These are phyloP conservation scores for Pseudogymnoascus sp. DNA, from an alignment of 2,329 filamentous ascomycete species.

Conservation along the genomic window DNA sequence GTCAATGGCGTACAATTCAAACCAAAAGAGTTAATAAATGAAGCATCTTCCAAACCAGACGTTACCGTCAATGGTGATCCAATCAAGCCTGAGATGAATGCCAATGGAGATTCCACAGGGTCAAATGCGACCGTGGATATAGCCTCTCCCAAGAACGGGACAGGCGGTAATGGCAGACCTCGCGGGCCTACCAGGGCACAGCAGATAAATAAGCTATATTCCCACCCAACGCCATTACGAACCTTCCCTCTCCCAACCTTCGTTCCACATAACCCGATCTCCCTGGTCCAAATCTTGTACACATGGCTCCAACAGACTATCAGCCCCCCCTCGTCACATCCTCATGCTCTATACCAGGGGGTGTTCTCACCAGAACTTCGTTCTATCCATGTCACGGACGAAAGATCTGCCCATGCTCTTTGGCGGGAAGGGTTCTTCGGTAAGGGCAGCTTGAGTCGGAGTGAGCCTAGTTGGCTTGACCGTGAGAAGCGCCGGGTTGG, in stretches of 20 bases:
- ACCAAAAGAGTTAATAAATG: conserved; percentile 7
- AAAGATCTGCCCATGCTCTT: conserved; percentile 65
- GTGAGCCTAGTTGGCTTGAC: conserved; percentile 88
- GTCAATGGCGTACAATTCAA: conserved; percentile 8
- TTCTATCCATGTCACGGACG: conserved; percentile 77
- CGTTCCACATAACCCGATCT: conserved; percentile 87
- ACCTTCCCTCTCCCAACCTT: conserved; percentile 80
- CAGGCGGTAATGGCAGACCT: conserved; percentile 10
- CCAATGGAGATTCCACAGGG: background rate
- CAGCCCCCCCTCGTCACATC: conserved; percentile 56
- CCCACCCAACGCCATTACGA: conserved; percentile 70
- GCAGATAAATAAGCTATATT: conserved; percentile 66
- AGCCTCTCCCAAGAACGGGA: background rate
- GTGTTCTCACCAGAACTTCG: conserved; percentile 76
- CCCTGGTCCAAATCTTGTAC: conserved; percentile 71
- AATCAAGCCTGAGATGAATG: conserved; percentile 1
- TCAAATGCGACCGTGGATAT: background rate
- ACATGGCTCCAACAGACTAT: conserved; percentile 70
- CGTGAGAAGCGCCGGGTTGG: conserved; percentile 69
- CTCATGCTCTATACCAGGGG: conserved; percentile 58
- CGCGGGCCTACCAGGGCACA: conserved; percentile 29
- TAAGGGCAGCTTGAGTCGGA: conserved; percentile 85
- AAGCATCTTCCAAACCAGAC: conserved; percentile 5
- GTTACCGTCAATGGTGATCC: conserved; percentile 3
- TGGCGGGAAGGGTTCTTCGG: conserved; percentile 99